phyloP scores from a whole-genome alignment of 495 filamentous ascomycete species.

The Xanthoparmelia taractica region DNA sequence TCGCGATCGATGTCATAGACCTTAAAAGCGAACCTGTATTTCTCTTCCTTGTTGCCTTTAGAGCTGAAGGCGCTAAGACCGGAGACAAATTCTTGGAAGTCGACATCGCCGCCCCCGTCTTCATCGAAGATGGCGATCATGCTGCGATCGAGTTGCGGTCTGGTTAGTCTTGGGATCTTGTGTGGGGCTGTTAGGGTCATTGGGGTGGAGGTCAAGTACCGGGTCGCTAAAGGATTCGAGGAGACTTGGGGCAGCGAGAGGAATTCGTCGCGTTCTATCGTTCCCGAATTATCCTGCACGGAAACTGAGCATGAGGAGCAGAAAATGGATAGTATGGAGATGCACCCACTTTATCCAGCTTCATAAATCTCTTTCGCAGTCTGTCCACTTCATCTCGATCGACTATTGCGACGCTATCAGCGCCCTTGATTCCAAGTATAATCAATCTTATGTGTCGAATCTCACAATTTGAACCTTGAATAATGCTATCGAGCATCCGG shows the following conservation, averaged over 20 bases:
- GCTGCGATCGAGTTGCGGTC: constrained; percentile 34
- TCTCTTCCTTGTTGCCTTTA: constrained; percentile 99
- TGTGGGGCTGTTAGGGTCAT: neutral
- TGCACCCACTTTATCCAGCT: constrained; percentile 79
- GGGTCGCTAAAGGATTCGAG: constrained; percentile 91
- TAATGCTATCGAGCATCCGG: constrained; percentile 87
- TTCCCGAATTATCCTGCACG: constrained; percentile 84
- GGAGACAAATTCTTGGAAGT: constrained; percentile 98
- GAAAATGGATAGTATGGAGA: neutral
- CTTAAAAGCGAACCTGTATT: constrained; percentile 95
- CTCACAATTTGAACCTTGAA: constrained; percentile 90
- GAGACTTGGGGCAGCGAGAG: constrained; percentile 94
- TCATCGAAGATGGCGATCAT: constrained; percentile 99
- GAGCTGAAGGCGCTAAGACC: constrained; percentile 90
- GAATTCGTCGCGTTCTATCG: constrained; percentile 98
- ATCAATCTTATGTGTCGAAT: neutral
- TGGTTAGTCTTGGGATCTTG: constrained; percentile 3
- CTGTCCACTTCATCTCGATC: constrained; percentile 94
- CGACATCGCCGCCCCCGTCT: constrained; percentile 94
- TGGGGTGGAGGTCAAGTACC: constrained; percentile 41
- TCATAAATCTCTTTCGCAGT: constrained; percentile 96
- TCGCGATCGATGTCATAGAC: constrained; percentile 99
- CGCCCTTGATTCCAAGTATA: neutral
- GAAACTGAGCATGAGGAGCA: constrained; percentile 3
- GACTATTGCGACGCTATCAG: constrained; percentile 48